phyloP scores from a whole-genome alignment of 768 basidiomycete species.

The Russula earlei region DNA sequence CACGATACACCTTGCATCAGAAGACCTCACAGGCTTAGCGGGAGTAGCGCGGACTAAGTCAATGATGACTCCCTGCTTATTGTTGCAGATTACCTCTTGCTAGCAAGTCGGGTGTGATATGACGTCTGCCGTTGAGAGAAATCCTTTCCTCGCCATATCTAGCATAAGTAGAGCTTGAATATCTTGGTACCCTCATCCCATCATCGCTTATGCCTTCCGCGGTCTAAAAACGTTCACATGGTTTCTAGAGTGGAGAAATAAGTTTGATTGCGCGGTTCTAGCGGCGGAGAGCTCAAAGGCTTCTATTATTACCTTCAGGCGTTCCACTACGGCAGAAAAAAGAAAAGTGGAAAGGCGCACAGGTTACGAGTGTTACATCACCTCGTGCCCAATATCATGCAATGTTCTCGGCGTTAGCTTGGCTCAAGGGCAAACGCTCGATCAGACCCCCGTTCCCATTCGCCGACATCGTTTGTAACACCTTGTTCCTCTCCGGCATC shows the following conservation, averaged over 20 bases:
- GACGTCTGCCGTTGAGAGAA: too few relatives aligned
- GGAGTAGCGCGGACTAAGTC: too few relatives aligned
- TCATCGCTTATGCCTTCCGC: background rate
- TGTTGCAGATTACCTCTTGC: too few relatives aligned
- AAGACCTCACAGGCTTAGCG: too few relatives aligned
- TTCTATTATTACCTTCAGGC: background rate
- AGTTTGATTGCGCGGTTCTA: background rate
- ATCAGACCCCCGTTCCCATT: background rate
- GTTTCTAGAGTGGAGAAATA: background rate
- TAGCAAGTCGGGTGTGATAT: too few relatives aligned
- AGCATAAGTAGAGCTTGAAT: too few relatives aligned
- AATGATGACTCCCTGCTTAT: too few relatives aligned
- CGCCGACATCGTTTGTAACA: background rate
- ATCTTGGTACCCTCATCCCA: background rate
- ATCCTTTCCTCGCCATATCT: background rate
- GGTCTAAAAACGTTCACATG: too few relatives aligned
- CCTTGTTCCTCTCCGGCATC: too few relatives aligned
- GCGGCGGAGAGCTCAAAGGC: background rate
- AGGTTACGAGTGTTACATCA: background rate
- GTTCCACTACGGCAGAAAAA: background rate
- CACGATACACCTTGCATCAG: background rate
- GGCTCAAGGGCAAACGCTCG: background rate
- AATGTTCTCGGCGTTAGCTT: constrained; percentile 4
- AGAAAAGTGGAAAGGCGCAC: background rate
- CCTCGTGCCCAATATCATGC: background rate